phyloP scores from a whole-genome alignment of 1,139 yeast genomes.

The Yamadazyma dushanensis region DNA sequence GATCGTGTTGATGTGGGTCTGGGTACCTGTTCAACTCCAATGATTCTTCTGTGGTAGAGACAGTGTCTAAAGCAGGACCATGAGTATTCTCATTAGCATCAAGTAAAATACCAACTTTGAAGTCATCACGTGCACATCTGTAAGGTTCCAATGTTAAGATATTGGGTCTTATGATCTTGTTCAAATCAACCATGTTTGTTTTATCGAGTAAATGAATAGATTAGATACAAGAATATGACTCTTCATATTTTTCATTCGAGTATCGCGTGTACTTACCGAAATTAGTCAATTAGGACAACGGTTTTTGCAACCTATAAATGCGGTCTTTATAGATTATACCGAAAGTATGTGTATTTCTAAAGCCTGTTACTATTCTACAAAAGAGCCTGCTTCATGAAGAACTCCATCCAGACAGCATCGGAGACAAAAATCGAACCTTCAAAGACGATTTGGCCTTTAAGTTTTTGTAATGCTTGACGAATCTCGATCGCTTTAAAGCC shows the following conservation, averaged over 20 bases:
- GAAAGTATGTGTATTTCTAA: too few species aligned
- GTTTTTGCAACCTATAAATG: background rate
- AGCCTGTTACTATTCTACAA: background rate
- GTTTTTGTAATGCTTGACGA: background rate
- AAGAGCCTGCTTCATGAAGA: background rate
- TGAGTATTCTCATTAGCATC: slow-evolving; percentile 97
- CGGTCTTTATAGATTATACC: too few species aligned
- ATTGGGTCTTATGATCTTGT: slow-evolving; percentile 75
- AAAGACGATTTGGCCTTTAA: slow-evolving; percentile 6
- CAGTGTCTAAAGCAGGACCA: slow-evolving; percentile 67
- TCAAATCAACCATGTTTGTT: slow-evolving; percentile 33
- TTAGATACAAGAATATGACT: too few species aligned
- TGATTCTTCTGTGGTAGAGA: slow-evolving; percentile 24
- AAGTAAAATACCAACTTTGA: slow-evolving; percentile 76
- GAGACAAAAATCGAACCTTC: slow-evolving; percentile 10
- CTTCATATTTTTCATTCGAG: background rate
- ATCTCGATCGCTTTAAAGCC: slow-evolving; percentile 1
- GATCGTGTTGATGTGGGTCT: slow-evolving; percentile 88
- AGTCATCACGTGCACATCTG: slow-evolving; percentile 94
- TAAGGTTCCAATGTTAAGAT: slow-evolving; percentile 81
- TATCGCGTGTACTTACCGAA: too few species aligned
- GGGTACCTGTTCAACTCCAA: slow-evolving; percentile 85
- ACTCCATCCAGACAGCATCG: slow-evolving; percentile 4
- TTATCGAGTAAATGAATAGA: too few species aligned
- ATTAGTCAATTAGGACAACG: too few species aligned